These are phyloP conservation scores for Aegilops sharonensis DNA, from an alignment of 176 grass and related monocot genomes.

Conservation along the genomic window DNA sequence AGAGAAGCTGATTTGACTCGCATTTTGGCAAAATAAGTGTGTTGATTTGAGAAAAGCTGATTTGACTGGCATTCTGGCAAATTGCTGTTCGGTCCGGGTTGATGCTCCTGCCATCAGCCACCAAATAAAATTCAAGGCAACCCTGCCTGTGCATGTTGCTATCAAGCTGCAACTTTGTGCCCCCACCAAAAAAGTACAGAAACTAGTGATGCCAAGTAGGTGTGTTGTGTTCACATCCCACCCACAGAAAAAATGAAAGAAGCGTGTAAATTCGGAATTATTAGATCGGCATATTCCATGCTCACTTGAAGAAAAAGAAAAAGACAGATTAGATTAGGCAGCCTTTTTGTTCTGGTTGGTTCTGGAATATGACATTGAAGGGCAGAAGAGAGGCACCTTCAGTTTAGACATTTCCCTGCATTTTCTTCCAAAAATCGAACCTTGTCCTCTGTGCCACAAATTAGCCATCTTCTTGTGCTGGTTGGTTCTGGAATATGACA, in stretches of 20 bases:
- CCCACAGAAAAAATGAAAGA: background rate
- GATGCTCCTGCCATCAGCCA: conserved; percentile 11
- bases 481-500: too few relatives aligned
- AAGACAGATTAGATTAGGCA: background rate
- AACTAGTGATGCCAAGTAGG: background rate
- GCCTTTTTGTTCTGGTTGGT: background rate
- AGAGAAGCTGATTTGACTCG: background rate
- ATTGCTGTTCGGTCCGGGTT: background rate
- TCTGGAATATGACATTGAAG: too few relatives aligned
- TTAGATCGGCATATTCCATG: background rate
- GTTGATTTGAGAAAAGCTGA: background rate
- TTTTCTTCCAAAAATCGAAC: background rate
- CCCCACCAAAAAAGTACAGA: background rate
- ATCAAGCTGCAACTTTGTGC: conserved; percentile 29
- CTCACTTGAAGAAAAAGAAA: background rate
- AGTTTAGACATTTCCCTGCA: background rate
- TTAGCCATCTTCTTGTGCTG: too few relatives aligned
- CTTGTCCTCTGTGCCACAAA: too few relatives aligned
- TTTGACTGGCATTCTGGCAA: background rate
- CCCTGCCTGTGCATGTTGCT: conserved; percentile 6
- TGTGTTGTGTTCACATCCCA: conserved; percentile 8
- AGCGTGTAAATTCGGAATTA: background rate
- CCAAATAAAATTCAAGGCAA: background rate
- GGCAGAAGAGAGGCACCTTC: too few relatives aligned
- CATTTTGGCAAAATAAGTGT: background rate